Percentiles rank a stretch among this genome's conserved stretches.
These are phyloP conservation scores for Schwanniomyces sp. DNA, from an alignment of 805 yeast genomes.

Conservation along the genomic window DNA sequence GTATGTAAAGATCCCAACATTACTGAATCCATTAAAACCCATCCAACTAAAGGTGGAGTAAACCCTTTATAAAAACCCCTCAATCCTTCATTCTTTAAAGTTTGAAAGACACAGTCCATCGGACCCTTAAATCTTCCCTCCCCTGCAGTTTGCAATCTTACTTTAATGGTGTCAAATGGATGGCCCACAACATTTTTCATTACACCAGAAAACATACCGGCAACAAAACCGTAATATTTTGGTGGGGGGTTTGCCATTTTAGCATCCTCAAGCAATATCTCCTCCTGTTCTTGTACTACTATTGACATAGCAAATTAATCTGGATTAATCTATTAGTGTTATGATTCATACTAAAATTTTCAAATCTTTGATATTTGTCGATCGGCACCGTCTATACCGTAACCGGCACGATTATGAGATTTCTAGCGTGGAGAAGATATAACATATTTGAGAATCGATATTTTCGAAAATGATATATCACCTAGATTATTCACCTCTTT, in stretches of 20 bases:
- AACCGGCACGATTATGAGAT: background rate
- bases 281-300: conserved; percentile 18
- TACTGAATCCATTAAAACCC: conserved; percentile 92
- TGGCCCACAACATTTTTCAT: conserved; percentile 90
- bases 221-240: conserved; percentile 71
- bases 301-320: conserved; percentile 3
- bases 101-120: conserved; percentile 72
- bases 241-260: conserved; percentile 41
- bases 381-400: background rate
- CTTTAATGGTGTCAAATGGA: conserved; percentile 90
- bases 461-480: too few relatives aligned
- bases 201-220: conserved; percentile 86
- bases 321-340: background rate
- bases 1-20: conserved; percentile 85
- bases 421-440: background rate
- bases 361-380: background rate
- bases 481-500: too few relatives aligned
- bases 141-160: conserved; percentile 72
- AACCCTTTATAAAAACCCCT: conserved; percentile 85
- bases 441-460: too few relatives aligned
- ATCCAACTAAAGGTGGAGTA: conserved; percentile 89
- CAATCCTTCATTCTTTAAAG: conserved; percentile 72
- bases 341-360: background rate
- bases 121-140: conserved; percentile 71
- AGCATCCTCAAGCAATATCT: conserved; percentile 11